Percentiles rank a stretch among this genome's conserved stretches.
Conservation (phyloP, 176 grass and related monocot species). For the Triticum dicoccoides region DNA sequence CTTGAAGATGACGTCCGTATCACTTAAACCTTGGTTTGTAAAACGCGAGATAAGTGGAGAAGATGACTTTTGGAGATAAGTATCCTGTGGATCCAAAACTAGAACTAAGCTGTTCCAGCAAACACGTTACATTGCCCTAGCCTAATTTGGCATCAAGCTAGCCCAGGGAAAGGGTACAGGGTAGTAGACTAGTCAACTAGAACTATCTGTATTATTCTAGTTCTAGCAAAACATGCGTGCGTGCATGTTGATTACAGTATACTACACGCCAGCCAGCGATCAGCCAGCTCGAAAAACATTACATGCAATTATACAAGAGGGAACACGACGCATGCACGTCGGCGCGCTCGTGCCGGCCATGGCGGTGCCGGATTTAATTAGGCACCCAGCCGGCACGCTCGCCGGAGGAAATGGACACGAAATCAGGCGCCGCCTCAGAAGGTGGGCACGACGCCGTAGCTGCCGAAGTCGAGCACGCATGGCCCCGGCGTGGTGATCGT, state of each 20-base stretch:
- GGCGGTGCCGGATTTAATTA: constrained; percentile 4
- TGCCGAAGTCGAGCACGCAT: constrained; percentile 50
- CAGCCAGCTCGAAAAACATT: constrained; percentile 20
- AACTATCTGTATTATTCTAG: constrained; percentile 7
- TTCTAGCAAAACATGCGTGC: constrained; percentile 33
- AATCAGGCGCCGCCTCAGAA: constrained; percentile 29
- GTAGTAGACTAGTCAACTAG: not conserved
- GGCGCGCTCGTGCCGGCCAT: not conserved
- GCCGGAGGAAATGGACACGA: not conserved
- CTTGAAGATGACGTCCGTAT: no score
- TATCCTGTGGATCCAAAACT: not conserved
- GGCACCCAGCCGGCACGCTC: not conserved
- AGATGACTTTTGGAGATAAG: not conserved
- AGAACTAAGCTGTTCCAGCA: constrained; percentile 42
- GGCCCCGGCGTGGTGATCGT: not conserved
- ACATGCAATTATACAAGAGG: constrained; percentile 1
- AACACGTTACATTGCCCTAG: constrained; percentile 18
- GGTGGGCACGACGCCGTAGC: constrained; percentile 66
- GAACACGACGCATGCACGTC: not conserved
- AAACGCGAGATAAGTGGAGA: not conserved
- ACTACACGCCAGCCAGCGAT: not conserved
- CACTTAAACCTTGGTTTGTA: no score
- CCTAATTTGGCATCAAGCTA: constrained; percentile 1
- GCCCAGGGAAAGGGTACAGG: not conserved
- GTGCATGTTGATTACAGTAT: not conserved